Evolutionary conservation across 2,329 filamentous ascomycete species (phyloP), one percentile per base, ranked within the genome.

Genomic region (Talaromyces sp.): DNA sequence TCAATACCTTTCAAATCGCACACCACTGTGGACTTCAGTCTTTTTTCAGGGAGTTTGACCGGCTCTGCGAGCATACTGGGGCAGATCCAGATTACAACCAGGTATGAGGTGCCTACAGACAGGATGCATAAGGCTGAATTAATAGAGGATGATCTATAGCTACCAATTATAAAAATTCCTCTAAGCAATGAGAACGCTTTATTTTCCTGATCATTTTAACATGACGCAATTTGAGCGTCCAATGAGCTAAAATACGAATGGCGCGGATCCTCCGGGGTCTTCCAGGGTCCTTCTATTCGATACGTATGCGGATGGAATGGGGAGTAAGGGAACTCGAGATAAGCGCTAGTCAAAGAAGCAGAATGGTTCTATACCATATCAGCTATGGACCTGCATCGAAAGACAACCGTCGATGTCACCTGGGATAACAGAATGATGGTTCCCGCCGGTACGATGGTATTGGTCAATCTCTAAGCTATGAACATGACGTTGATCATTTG

Each of bases 341-440:
- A 61, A 90, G 88, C 0, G 0, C 81, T 93, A 1, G 87, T 90
- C 68, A 91, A 92, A 70, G 90, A 93, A 73, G 87, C 88, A 0
- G 81, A 91, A 0, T 84, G 90, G 10, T 93, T 86, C 80, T 93
- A 89, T 82, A 89, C 87, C 2, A 90, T 92, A 37, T 88, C 91
- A 67, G 86, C 89, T 3, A 88, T 93, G 71, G 90, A 85, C 67
- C 80, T 93, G 0, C 90, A 90, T 0, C 81, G 90, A 6, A 86
- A 85, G 13, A 88, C 82, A 49, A 87, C 90, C 68, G 88, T 86
- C 59, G 86, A 89, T 63, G 87, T 93, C 54, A 81, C 85, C 2
- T 92, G 87, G 78, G 49, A 52, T 52, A 80, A 89, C 27, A 85
- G 85, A 10, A 81, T 86, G 1, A 77, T 83, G 2, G 90, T 93